Percentiles rank a stretch among this genome's conserved stretches.
phyloP scores from a whole-genome alignment of 2,329 filamentous ascomycete genomes.

The Hymenoscyphus scutula region DNA sequence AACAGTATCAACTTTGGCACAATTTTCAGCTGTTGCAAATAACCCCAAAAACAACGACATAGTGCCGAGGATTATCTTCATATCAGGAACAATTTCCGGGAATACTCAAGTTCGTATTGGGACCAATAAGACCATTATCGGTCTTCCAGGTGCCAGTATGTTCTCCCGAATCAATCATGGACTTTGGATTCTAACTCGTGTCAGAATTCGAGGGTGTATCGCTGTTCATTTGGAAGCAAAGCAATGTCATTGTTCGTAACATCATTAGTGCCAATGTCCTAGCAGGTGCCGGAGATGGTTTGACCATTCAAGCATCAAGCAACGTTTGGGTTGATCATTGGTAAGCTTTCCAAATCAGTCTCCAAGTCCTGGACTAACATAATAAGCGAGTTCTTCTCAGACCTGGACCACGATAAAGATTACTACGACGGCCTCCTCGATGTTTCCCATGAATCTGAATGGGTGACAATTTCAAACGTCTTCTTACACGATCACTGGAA shows the following conservation, averaged over 20 bases:
- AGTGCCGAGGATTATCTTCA: conserved; percentile 42
- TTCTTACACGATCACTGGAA: conserved; percentile 44
- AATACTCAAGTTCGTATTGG: conserved; percentile 24
- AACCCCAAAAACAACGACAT: conserved; percentile 42
- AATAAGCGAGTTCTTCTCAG: conserved; percentile 39
- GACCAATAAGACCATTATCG: conserved; percentile 49
- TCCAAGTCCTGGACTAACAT: background rate
- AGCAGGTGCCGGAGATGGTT: conserved; percentile 47
- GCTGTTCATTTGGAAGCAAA: conserved; percentile 46
- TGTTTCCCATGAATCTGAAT: conserved; percentile 45
- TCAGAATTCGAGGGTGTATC: conserved; percentile 44
- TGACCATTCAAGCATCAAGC: conserved; percentile 46
- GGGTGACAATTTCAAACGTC: conserved; percentile 43
- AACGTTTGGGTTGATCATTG: conserved; percentile 51
- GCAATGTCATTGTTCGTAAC: conserved; percentile 58
- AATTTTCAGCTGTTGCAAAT: conserved; percentile 40
- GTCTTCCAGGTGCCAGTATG: conserved; percentile 42
- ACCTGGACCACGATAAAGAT: conserved; percentile 41
- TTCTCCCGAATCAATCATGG: background rate
- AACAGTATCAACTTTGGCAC: conserved; percentile 46
- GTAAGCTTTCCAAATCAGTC: background rate
- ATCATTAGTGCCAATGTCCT: conserved; percentile 51
- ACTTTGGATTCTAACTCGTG: no score
- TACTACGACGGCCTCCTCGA: conserved; percentile 46
- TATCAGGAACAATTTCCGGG: conserved; percentile 39